Evolutionary conservation across 2,329 filamentous ascomycete species (phyloP).

Genomic region (Phyllosticta paracitricarpa): DNA sequence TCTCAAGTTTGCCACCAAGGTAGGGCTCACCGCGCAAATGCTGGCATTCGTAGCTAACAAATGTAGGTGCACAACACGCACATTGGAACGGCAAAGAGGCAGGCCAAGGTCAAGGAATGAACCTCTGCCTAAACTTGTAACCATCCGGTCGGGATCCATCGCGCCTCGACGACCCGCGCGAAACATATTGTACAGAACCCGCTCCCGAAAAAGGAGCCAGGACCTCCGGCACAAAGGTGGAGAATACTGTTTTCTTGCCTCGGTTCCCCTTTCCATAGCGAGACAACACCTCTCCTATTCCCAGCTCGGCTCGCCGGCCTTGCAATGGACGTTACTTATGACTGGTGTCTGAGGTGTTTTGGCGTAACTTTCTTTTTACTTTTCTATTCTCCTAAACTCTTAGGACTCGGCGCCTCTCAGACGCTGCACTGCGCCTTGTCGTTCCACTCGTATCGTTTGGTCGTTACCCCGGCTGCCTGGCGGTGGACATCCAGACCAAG

Average conservation of each 20-base stretch:
- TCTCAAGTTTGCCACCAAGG: slow-evolving; percentile 92
- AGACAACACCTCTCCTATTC: neutral
- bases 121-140: neutral
- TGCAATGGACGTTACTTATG: neutral
- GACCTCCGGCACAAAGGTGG: neutral
- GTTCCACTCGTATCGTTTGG: neutral
- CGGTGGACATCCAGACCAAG: neutral
- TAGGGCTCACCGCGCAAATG: slow-evolving; percentile 28
- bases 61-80: slow-evolving; percentile 73
- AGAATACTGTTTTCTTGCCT: neutral
- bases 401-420: neutral
- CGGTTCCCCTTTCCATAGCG: slow-evolving; percentile 1
- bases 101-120: slow-evolving; percentile 47
- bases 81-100: slow-evolving; percentile 77
- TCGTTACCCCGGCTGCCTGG: neutral
- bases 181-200: slow-evolving; percentile 5
- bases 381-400: neutral
- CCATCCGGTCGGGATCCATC: neutral
- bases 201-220: neutral
- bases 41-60: neutral
- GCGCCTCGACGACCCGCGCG: neutral
- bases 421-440: neutral
- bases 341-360: neutral
- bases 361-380: neutral
- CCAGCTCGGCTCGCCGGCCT: neutral